Percentiles rank a stretch among this genome's conserved stretches.
phyloP scores from a whole-genome alignment of 495 filamentous ascomycete species.

The Haplographium delicatum region DNA sequence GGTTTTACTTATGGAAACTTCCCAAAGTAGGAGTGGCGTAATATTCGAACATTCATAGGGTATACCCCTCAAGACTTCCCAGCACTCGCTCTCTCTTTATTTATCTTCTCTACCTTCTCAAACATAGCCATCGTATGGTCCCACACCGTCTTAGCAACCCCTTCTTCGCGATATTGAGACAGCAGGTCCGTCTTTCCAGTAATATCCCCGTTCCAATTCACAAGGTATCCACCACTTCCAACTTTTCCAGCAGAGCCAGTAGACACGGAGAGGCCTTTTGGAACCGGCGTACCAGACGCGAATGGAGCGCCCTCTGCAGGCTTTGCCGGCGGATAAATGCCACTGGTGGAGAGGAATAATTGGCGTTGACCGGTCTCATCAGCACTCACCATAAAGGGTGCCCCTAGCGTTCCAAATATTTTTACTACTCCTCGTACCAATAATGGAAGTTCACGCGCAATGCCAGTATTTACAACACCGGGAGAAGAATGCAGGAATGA shows the following conservation, averaged over 20 bases:
- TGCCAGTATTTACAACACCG: slow-evolving; percentile 42
- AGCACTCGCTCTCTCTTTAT: slow-evolving; percentile 2
- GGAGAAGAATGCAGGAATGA: slow-evolving; percentile 57
- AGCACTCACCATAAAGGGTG: slow-evolving; percentile 27
- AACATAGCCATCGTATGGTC: slow-evolving; percentile 35
- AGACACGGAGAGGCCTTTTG: slow-evolving; percentile 18
- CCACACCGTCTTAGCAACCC: slow-evolving; percentile 29
- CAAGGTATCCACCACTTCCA: slow-evolving; percentile 35
- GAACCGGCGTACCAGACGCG: not conserved
- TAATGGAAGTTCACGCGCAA: slow-evolving; percentile 24
- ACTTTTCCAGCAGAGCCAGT: slow-evolving; percentile 27
- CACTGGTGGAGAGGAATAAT: slow-evolving; percentile 39
- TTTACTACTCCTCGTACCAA: slow-evolving; percentile 15
- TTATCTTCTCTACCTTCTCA: slow-evolving; percentile 21
- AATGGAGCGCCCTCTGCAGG: slow-evolving; percentile 3
- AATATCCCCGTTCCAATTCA: slow-evolving; percentile 32
- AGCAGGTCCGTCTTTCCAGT: slow-evolving; percentile 26
- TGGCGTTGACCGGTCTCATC: slow-evolving; percentile 41
- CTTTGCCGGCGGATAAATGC: slow-evolving; percentile 29
- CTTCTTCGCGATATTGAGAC: slow-evolving; percentile 28
- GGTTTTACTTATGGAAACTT: too few relatives aligned
- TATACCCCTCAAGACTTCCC: not conserved
- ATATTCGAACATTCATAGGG: too few relatives aligned
- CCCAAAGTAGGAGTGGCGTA: too few relatives aligned
- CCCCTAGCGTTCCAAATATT: slow-evolving; percentile 16